Conservation (phyloP, 257 asterid genomes). For the Solanum boliviense region DNA sequence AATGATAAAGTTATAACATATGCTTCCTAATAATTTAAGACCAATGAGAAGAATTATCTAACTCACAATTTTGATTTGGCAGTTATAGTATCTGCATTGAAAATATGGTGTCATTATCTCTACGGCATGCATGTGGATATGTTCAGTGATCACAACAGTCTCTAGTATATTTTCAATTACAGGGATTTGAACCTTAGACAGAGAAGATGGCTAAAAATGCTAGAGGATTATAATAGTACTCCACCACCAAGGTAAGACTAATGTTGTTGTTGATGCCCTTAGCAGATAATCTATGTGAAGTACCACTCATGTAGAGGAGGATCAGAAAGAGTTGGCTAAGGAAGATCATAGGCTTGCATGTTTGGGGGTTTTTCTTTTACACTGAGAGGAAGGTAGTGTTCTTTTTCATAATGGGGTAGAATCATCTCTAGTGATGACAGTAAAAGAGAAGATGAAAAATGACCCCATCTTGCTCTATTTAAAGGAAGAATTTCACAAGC, state of each 20-base stretch:
- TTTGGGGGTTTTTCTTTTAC: no score
- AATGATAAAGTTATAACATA: neutral
- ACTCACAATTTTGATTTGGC: neutral
- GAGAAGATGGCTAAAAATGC: neutral
- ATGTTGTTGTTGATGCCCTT: neutral
- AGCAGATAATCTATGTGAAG: neutral
- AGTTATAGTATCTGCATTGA: neutral
- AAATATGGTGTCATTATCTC: neutral
- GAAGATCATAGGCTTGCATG: no score
- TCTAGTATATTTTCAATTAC: no score
- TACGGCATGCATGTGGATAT: neutral
- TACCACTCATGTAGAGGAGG: neutral
- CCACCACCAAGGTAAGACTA: neutral
- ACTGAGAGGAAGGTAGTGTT: no score
- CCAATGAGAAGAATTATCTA: neutral
- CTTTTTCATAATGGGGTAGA: no score
- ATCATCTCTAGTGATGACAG: no score
- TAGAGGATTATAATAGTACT: neutral
- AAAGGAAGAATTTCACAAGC: no score
- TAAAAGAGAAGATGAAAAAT: no score
- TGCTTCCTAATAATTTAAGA: neutral
- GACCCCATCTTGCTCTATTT: no score
- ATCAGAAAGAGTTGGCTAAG: neutral
- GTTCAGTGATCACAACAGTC: neutral
- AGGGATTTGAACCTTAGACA: neutral